Evolutionary conservation across 139 green algal genomes (phyloP).

Genomic region (Microglena sp.): DNA sequence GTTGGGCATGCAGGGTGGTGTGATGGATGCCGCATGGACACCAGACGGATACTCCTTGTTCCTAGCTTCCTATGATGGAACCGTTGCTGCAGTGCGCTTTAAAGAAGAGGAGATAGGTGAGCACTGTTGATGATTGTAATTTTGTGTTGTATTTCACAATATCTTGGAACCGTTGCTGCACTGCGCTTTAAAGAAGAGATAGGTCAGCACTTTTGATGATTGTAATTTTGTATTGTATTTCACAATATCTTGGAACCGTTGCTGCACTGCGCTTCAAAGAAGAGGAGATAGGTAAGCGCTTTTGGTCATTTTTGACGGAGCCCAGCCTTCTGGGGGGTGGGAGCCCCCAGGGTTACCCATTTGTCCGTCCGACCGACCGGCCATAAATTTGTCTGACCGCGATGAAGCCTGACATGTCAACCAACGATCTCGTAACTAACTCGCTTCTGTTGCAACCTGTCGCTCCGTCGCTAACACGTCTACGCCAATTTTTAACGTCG

Average conservation of each 20-base stretch:
- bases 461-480: no score
- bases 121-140: neutral
- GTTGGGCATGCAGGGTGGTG: constrained; percentile 29
- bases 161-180: constrained; percentile 19
- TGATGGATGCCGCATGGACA: constrained; percentile 76
- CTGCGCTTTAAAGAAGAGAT: constrained; percentile 15
- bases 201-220: constrained; percentile 7
- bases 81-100: constrained; percentile 26
- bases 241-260: constrained; percentile 17
- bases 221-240: constrained; percentile 1
- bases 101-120: constrained; percentile 21
- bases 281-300: constrained; percentile 15
- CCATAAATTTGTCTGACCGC: no score
- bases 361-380: no score
- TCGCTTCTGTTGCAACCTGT: no score
- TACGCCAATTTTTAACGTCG: no score
- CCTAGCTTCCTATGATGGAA: constrained; percentile 62
- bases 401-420: no score
- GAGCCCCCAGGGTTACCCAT: no score
- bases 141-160: neutral
- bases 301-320: constrained; percentile 3
- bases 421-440: no score
- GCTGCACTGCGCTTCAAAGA: constrained; percentile 12
- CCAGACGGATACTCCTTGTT: constrained; percentile 72
- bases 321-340: no score